Evolutionary conservation across 192 early-diverging fungal genomes (phyloP).

Genomic region (Backusella sp.): DNA sequence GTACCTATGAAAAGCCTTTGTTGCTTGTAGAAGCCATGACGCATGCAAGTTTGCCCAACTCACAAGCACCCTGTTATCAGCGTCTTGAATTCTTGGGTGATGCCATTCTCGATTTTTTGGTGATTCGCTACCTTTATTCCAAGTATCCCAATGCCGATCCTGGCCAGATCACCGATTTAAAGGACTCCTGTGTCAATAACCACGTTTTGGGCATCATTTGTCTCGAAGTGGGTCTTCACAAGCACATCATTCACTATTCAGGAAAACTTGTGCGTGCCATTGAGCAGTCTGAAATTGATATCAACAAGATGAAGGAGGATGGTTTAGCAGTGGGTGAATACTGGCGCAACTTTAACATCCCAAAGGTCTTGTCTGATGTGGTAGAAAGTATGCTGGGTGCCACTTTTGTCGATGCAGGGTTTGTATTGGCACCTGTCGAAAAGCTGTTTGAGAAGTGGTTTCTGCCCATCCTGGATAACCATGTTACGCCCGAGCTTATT

Average conservation of each 20-base stretch:
- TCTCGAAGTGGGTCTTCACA: conserved; percentile 61
- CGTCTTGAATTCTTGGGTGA: conserved; percentile 90
- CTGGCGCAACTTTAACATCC: conserved; percentile 78
- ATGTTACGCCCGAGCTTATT: conserved; percentile 44
- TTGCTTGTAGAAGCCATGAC: conserved; percentile 82
- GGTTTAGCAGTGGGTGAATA: conserved; percentile 56
- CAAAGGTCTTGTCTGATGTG: conserved; percentile 86
- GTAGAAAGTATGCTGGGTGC: conserved; percentile 90
- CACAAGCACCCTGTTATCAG: conserved; percentile 73
- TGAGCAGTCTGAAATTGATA: conserved; percentile 47
- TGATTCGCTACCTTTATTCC: conserved; percentile 71
- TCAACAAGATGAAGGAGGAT: conserved; percentile 40
- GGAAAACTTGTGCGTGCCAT: conserved; percentile 55
- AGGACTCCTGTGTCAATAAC: conserved; percentile 88
- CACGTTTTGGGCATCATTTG: conserved; percentile 74
- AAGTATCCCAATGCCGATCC: conserved; percentile 66
- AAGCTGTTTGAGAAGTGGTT: conserved; percentile 41
- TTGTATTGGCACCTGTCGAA: conserved; percentile 52
- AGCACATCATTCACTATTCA: conserved; percentile 65
- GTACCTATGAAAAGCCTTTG: conserved; percentile 66
- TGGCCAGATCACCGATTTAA: conserved; percentile 79
- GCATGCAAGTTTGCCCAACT: conserved; percentile 68
- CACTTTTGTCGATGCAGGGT: conserved; percentile 79
- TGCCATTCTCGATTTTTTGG: conserved; percentile 77
- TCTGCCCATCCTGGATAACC: conserved; percentile 36